Conservation (phyloP, 2,329 filamentous ascomycete genomes). For the Paramyrothecium sp. region DNA sequence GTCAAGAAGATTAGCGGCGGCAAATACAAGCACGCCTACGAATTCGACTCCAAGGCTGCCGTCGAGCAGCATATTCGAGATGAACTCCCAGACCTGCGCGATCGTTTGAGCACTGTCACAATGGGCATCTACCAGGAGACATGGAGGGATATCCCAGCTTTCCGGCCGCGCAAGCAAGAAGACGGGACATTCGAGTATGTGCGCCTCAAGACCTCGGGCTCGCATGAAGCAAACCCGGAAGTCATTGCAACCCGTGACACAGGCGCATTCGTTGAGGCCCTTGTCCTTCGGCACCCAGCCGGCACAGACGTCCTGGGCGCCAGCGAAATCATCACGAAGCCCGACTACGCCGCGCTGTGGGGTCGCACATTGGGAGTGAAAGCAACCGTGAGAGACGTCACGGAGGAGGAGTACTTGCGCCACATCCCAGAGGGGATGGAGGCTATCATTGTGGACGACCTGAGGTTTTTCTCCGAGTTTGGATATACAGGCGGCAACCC, state of each 20-base stretch:
- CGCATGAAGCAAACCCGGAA: slow-evolving; percentile 2
- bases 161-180: slow-evolving; percentile 8
- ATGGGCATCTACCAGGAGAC: slow-evolving; percentile 12
- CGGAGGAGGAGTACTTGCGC: slow-evolving; percentile 7
- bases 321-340: slow-evolving; percentile 7
- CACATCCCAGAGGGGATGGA: slow-evolving; percentile 5
- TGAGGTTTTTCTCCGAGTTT: slow-evolving; percentile 11
- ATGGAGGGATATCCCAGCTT: slow-evolving; percentile 9
- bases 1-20: slow-evolving; percentile 40
- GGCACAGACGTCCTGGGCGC: slow-evolving; percentile 9
- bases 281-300: slow-evolving; percentile 4
- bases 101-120: slow-evolving; percentile 9
- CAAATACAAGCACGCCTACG: slow-evolving; percentile 40
- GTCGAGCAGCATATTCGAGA: slow-evolving; percentile 15
- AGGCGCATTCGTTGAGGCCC: slow-evolving; percentile 13
- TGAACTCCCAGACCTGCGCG: slow-evolving; percentile 8
- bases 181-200: slow-evolving; percentile 8
- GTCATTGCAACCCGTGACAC: slow-evolving; percentile 11
- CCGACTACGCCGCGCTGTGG: slow-evolving; percentile 10
- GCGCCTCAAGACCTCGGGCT: neutral
- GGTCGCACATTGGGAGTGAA: slow-evolving; percentile 8
- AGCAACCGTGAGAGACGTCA: slow-evolving; percentile 5
- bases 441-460: slow-evolving; percentile 5
- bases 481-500: slow-evolving; percentile 12
- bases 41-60: slow-evolving; percentile 49